Evolutionary conservation across 177 flowering plant genomes (phyloP).

Genomic region (Vitis hybrid): DNA sequence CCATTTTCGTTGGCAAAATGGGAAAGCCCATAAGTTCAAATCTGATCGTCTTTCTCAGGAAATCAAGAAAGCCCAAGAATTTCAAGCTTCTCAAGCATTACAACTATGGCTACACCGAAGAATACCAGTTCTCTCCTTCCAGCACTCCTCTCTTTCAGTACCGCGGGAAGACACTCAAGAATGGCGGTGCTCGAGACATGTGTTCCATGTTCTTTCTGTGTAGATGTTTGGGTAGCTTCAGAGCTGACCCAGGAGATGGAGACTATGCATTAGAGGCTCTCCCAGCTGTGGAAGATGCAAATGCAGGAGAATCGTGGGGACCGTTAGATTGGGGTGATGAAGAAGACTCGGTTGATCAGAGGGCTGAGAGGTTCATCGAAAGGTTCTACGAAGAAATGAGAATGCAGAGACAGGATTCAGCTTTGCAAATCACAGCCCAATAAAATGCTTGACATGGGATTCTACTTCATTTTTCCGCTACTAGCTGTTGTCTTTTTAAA

Average conservation of each 20-base stretch:
- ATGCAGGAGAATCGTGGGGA: constrained; percentile 5
- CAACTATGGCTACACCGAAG: constrained; percentile 36
- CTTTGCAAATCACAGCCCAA: constrained; percentile 5
- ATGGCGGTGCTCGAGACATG: constrained; percentile 9
- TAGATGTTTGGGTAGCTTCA: constrained; percentile 24
- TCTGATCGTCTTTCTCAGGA: constrained; percentile 33
- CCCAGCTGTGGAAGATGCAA: constrained; percentile 1
- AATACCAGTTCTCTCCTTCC: constrained; percentile 60
- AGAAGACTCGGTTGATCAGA: constrained; percentile 59
- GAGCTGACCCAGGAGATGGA: constrained; percentile 11
- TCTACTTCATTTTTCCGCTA: constrained; percentile 32
- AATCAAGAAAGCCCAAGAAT: constrained; percentile 37
- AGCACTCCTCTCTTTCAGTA: constrained; percentile 50
- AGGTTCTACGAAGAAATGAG: constrained; percentile 67
- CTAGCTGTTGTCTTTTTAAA: constrained; percentile 33
- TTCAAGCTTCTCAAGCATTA: constrained; percentile 34
- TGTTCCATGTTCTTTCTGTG: constrained; percentile 31
- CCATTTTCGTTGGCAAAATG: constrained; percentile 39
- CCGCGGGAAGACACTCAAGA: constrained; percentile 14
- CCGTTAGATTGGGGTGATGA: constrained; percentile 22
- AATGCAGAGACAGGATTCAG: constrained; percentile 45
- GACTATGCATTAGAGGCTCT: constrained; percentile 13
- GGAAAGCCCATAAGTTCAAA: constrained; percentile 34
- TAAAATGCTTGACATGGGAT: constrained; percentile 3
- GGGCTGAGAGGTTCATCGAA: constrained; percentile 70